Percentiles rank a stretch among this genome's conserved stretches.
Conservation (phyloP, 2,329 filamentous ascomycete species). For the Aspergillus fijiensis region DNA sequence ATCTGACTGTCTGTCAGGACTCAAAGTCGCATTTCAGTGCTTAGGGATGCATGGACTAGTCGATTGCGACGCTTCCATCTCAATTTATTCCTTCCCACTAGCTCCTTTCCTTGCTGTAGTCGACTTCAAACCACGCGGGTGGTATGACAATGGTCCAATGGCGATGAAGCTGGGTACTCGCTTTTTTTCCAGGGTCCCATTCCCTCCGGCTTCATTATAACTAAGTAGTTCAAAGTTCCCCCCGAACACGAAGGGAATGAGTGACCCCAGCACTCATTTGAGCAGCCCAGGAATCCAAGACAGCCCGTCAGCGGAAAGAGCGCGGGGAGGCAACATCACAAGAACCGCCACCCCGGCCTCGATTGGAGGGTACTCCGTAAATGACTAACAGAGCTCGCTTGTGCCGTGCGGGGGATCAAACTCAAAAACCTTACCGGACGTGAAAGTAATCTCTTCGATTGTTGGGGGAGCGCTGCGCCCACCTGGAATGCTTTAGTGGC, state of each 20-base stretch:
- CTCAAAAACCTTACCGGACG: not conserved
- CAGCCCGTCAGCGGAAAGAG: not conserved
- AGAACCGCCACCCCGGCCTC: constrained; percentile 1
- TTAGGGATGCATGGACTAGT: not conserved
- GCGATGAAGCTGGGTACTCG: not conserved
- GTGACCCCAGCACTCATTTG: not conserved
- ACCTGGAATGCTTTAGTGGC: not conserved
- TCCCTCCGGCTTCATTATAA: not conserved
- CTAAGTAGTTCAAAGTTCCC: not conserved
- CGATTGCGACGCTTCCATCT: not conserved
- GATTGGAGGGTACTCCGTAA: not conserved
- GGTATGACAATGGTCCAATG: not conserved
- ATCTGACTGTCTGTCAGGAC: not conserved
- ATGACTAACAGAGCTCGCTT: not conserved
- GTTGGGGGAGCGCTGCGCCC: not conserved
- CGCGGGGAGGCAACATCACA: not conserved
- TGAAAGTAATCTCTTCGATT: not conserved
- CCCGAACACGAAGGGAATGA: not conserved
- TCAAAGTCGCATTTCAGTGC: not conserved
- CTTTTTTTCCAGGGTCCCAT: not conserved
- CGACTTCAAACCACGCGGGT: not conserved
- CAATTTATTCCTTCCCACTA: not conserved
- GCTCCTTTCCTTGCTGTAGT: not conserved
- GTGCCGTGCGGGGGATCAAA: constrained; percentile 4
- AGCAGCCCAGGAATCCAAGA: not conserved